Evolutionary conservation across 306 rosid genomes (phyloP).

Genomic region (Elaeagnus macrophylla): DNA sequence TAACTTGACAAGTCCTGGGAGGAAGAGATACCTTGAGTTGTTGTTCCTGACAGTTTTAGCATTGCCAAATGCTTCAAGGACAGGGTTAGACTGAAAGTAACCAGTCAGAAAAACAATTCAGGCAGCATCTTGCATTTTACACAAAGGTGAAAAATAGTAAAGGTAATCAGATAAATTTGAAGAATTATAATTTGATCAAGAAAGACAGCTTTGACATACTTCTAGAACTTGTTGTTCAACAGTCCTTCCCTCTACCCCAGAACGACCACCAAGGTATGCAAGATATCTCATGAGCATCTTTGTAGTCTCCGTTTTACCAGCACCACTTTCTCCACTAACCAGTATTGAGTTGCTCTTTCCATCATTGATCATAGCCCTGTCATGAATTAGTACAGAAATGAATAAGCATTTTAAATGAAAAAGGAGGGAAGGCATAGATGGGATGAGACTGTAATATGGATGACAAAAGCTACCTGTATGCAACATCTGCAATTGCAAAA

Average conservation of each 20-base stretch:
- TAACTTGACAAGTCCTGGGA: constrained; percentile 10
- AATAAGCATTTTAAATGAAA: background rate
- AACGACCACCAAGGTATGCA: constrained; percentile 97
- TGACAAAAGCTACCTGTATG: constrained; percentile 62
- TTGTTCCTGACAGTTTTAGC: constrained; percentile 98
- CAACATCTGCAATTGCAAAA: constrained; percentile 98
- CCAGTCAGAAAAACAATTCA: constrained; percentile 30
- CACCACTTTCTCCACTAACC: constrained; percentile 99
- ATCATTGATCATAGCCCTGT: constrained; percentile 93
- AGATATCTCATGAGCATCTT: constrained; percentile 99
- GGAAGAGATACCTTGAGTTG: constrained; percentile 81
- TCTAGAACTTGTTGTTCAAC: constrained; percentile 99
- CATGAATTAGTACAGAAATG: constrained; percentile 15
- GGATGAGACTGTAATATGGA: constrained; percentile 9
- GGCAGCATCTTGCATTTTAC: constrained; percentile 10
- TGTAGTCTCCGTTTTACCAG: constrained; percentile 99
- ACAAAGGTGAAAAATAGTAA: background rate
- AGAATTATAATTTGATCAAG: constrained; percentile 12
- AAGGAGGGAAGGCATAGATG: constrained; percentile 4
- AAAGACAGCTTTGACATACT: constrained; percentile 38
- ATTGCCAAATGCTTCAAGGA: constrained; percentile 99
- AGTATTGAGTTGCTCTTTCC: constrained; percentile 99
- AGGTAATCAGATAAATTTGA: constrained; percentile 12
- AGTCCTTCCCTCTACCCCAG: constrained; percentile 99
- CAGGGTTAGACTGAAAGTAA: constrained; percentile 90